Evolutionary conservation across 768 basidiomycete species (phyloP), one percentile per base, ranked within the genome.

Genomic region (Podaxis rugospora): DNA sequence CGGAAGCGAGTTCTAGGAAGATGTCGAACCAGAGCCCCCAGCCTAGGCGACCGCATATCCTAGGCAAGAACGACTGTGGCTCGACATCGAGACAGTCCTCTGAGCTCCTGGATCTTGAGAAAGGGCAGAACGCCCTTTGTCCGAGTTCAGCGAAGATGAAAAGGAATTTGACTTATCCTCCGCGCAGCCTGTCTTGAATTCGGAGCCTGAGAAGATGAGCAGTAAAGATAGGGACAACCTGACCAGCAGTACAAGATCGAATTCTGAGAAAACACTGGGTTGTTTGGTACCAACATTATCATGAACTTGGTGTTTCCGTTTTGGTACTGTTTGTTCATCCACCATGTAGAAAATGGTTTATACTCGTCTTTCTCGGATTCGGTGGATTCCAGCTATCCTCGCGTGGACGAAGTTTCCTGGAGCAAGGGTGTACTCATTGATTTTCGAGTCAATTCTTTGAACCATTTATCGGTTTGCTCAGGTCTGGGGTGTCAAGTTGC

Each of bases 301-400:
- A 32, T 9, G 28, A 7, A 32, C 7, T n/a, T 39, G 11, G 37
- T 54, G 18, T 21, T 39, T 21, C 18, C 23, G 5, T 36, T 37
- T 54, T 37, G 52, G 37, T n/a, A n/a, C n/a, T n/a, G n/a, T n/a
- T n/a, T n/a, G n/a, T n/a, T 11, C 28, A 1, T 42, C 5, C 35
- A 14, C 3, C 27, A 11, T 4, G 23, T 39, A 54, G 52, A 36
- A 35, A 16, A 14, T 57, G 55, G 55, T 46, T 46, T 18, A 28
- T 57, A 35, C 44, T 46, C n/a, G 55, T 57, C 14, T 46, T 57
- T 28, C 44, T 57, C 21, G 55, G 55, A 1, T 46, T 57, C n/a
- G 57, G 18, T 57, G 57, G 57, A 57, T 50, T 25, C 57, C 57
- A 5, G 57, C 57, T 9, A 57, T 57, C 21, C 57, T 57, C n/a